phyloP scores from a whole-genome alignment of 2,329 filamentous ascomycete genomes.

The Sarocladiaceae sp. region DNA sequence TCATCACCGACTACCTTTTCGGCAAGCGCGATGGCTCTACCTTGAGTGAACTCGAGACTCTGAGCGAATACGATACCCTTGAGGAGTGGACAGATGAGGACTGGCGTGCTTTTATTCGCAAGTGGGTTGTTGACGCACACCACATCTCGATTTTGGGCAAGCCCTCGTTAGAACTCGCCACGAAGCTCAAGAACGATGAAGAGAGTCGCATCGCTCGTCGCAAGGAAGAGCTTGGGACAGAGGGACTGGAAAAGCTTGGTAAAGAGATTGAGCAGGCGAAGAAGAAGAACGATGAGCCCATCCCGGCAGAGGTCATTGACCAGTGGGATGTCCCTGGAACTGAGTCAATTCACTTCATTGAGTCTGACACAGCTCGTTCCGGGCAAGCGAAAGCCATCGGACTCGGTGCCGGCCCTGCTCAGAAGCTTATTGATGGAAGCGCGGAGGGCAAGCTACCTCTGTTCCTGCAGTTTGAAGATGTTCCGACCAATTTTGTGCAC shows the following conservation, averaged over 20 bases:
- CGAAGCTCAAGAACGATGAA: constrained; percentile 76
- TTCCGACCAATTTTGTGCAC: constrained; percentile 87
- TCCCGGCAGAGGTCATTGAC: constrained; percentile 75
- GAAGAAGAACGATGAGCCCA: constrained; percentile 78
- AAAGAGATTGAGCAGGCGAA: constrained; percentile 78
- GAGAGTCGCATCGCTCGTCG: constrained; percentile 71
- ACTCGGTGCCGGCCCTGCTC: constrained; percentile 59
- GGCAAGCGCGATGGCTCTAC: constrained; percentile 79
- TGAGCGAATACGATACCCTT: constrained; percentile 60
- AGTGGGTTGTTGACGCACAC: constrained; percentile 78
- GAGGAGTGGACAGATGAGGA: constrained; percentile 75
- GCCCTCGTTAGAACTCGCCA: constrained; percentile 72
- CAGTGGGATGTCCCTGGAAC: constrained; percentile 76
- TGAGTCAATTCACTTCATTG: constrained; percentile 91
- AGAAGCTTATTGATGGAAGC: constrained; percentile 68
- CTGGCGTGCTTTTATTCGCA: constrained; percentile 76
- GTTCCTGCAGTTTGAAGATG: constrained; percentile 96
- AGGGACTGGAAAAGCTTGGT: constrained; percentile 69
- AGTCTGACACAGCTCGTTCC: constrained; percentile 76
- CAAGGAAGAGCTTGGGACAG: constrained; percentile 71
- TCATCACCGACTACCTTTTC: constrained; percentile 90
- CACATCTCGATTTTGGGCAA: constrained; percentile 86
- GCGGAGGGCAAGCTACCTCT: constrained; percentile 57
- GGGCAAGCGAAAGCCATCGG: constrained; percentile 71
- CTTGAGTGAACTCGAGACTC: constrained; percentile 50